phyloP scores from a whole-genome alignment of 176 grass and related monocot species.

The Musa schizocarpa region DNA sequence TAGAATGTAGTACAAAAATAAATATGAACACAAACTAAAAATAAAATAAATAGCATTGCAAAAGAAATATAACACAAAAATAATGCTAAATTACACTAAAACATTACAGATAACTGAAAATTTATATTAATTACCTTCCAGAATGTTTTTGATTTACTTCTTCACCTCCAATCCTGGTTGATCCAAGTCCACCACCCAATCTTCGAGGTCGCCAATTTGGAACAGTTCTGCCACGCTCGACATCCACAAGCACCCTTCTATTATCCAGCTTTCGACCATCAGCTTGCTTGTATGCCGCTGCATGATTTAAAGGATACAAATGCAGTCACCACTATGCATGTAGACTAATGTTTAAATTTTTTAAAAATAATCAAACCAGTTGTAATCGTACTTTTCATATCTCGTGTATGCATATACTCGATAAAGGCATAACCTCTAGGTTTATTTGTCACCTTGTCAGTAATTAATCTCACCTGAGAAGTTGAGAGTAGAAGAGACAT shows the following conservation, averaged over 20 bases:
- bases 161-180: conserved; percentile 70
- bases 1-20: no score
- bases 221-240: conserved; percentile 97
- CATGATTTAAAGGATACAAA: conserved; percentile 2
- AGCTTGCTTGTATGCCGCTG: conserved; percentile 91
- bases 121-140: not conserved
- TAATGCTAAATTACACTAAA: no score
- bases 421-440: conserved; percentile 95
- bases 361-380: not conserved
- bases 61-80: no score
- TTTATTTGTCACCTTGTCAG: conserved; percentile 63
- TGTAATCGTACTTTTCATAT: conserved; percentile 75
- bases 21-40: no score
- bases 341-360: not conserved
- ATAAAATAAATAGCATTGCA: no score
- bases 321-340: not conserved
- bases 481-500: conserved; percentile 14
- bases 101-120: no score
- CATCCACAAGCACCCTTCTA: conserved; percentile 74
- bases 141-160: conserved; percentile 30
- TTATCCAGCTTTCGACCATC: conserved; percentile 80
- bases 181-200: conserved; percentile 93
- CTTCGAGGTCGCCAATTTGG: conserved; percentile 93
- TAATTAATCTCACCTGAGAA: conserved; percentile 70
- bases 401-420: conserved; percentile 74